These are phyloP conservation scores for Alternaria conjuncta DNA, from an alignment of 2,329 filamentous ascomycete genomes.

Conservation along the genomic window DNA sequence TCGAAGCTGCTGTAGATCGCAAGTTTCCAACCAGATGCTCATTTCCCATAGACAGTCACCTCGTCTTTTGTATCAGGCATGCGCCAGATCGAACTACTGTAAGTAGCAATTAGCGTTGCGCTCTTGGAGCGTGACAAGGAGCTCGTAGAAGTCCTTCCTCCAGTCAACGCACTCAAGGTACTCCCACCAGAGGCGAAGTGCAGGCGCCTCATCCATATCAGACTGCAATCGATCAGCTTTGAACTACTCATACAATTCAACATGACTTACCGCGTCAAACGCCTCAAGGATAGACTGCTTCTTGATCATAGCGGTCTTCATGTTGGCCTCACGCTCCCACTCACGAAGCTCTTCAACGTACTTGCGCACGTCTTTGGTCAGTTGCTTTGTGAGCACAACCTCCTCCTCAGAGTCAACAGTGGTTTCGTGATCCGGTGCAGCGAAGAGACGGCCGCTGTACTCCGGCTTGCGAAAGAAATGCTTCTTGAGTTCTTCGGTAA, in stretches of 20 bases:
- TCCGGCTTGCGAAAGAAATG: constrained; percentile 53
- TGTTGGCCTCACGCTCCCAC: constrained; percentile 50
- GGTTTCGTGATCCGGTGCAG: constrained; percentile 17
- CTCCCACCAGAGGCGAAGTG: constrained; percentile 56
- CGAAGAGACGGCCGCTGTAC: constrained; percentile 47
- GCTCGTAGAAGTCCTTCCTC: constrained; percentile 51
- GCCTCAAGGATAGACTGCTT: constrained; percentile 48
- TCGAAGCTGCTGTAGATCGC: neutral
- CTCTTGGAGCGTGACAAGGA: constrained; percentile 41
- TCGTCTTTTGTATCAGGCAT: neutral
- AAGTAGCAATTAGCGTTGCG: constrained; percentile 11
- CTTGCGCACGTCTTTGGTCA: constrained; percentile 39
- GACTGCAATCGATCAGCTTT: constrained; percentile 25
- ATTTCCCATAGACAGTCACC: neutral
- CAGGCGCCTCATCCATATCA: constrained; percentile 49
- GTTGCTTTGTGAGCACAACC: constrained; percentile 27
- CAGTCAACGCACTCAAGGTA: constrained; percentile 55
- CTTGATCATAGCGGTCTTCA: constrained; percentile 46
- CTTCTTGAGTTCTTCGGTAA: constrained; percentile 49
- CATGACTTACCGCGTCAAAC: constrained; percentile 45
- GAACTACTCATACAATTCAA: neutral
- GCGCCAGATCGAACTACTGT: neutral
- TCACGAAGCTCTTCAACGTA: constrained; percentile 45
- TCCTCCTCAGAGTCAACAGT: constrained; percentile 25
- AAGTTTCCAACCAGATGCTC: neutral